Base-by-base conservation (phyloP, 495 filamentous ascomycete species). In the Xylaria intraflava region DNA sequence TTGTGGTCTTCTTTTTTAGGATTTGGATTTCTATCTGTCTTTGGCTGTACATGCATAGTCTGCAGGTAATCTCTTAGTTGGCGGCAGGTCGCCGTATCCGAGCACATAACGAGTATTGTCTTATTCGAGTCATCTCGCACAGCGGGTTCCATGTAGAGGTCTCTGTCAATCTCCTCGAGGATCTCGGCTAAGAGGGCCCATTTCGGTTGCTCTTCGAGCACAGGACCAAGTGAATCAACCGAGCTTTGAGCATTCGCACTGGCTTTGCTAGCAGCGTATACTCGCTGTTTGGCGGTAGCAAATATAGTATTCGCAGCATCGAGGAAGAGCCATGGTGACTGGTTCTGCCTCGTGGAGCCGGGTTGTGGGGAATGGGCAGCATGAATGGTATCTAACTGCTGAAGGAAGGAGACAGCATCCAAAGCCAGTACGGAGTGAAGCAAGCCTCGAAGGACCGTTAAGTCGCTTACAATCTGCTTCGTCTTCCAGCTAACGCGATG, bases 281-380 rank as follows among this genome's bases (percentile, higher is more conserved):
- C 91, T 51, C 93, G 78, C 20, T 85, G 79, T 64, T 90, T 96
- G 0, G 93, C 90, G 10, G 89, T 90, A 45, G 87, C 86, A 53
- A 98, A 97, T 3, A 98, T 89, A 30, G 86, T 90, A 68, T 96
- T 87, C 3, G 93, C 93, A 20, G 92, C 90, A 68, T 97, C 93
- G 12, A 96, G 80, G 62, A 96, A 97, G 9, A 97, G 78, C 93
- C 93, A 98, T 0, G 93, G 93, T 2, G 92, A 92, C 58, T 96
- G 89, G 26, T 83, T 90, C 65, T 94, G 87, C 51, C 83, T 83
- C 19, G 85, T 95, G 6, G 89, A 87, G 0, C 91, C 92, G 40
- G 92, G 88, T 19, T 89, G 85, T 1, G 93, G 92, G 51, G 87
- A 83, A 65, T 95, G 88, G 8, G 90, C 88, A 10, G 94, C 87